Evolutionary conservation across 805 yeast species (phyloP).

Genomic region (Diddensiella caesifluorescens): DNA sequence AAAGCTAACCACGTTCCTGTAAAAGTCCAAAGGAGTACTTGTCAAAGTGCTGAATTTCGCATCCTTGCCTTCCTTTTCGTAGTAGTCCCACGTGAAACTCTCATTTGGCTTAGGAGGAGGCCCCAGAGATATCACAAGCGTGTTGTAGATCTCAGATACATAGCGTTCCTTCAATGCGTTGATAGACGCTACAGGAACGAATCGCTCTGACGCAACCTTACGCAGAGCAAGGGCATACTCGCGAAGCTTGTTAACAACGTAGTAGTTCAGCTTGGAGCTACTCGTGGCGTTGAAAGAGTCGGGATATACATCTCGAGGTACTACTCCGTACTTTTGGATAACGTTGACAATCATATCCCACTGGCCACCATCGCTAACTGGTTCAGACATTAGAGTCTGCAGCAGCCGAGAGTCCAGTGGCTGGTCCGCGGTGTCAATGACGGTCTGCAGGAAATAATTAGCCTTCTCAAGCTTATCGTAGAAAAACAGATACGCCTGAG

Average conservation of each 20-base stretch:
- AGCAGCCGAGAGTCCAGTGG: constrained; percentile 66
- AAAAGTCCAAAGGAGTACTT: constrained; percentile 60
- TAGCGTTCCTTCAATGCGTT: constrained; percentile 39
- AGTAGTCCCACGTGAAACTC: constrained; percentile 67
- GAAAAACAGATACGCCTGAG: constrained; percentile 76
- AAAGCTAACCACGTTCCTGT: constrained; percentile 40
- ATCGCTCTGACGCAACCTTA: constrained; percentile 40
- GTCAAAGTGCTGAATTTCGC: constrained; percentile 37
- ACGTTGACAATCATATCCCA: constrained; percentile 79
- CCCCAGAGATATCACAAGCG: constrained; percentile 66
- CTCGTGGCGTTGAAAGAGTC: constrained; percentile 58
- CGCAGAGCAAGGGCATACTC: constrained; percentile 73
- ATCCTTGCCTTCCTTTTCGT: constrained; percentile 40
- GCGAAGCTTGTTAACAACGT: constrained; percentile 65
- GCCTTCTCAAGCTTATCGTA: constrained; percentile 85
- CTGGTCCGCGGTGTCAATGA: constrained; percentile 62
- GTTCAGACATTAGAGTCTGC: constrained; percentile 58
- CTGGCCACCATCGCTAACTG: constrained; percentile 83
- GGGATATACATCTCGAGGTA: constrained; percentile 69
- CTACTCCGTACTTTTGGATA: constrained; percentile 73
- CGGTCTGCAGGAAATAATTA: constrained; percentile 71
- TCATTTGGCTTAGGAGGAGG: constrained; percentile 72
- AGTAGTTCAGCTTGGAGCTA: constrained; percentile 49
- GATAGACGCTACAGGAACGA: constrained; percentile 31
- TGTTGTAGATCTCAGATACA: constrained; percentile 60